Evolutionary conservation across 129 eudicot species (phyloP).

Genomic region (Erigeron canadensis): DNA sequence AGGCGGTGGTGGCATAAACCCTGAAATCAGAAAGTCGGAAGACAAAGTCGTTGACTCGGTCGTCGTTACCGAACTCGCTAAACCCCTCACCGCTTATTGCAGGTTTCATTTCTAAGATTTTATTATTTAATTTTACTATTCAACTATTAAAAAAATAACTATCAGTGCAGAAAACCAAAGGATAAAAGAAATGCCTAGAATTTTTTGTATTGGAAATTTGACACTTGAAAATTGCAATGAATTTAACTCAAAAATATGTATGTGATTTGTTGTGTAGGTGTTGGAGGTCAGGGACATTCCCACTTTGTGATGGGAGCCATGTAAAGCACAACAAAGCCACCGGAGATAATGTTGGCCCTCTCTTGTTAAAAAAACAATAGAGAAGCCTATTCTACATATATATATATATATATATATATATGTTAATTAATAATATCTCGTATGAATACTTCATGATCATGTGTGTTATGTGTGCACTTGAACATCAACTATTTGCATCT

Average conservation of each 20-base stretch:
- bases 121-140: neutral
- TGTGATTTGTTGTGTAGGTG: constrained; percentile 53
- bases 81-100: constrained; percentile 91
- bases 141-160: too few species aligned
- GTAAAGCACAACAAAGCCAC: constrained; percentile 96
- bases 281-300: constrained; percentile 97
- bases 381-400: constrained; percentile 19
- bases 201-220: too few species aligned
- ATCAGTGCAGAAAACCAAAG: too few species aligned
- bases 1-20: constrained; percentile 54
- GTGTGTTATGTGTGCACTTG: constrained; percentile 1
- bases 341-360: constrained; percentile 96
- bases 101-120: constrained; percentile 41
- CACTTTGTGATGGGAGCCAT: constrained; percentile 90
- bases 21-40: constrained; percentile 75
- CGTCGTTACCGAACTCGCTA: constrained; percentile 73
- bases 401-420: too few species aligned
- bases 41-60: constrained; percentile 93
- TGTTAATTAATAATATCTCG: neutral
- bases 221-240: too few species aligned
- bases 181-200: too few species aligned
- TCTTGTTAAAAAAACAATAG: constrained; percentile 71
- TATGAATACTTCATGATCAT: constrained; percentile 6
- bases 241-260: neutral
- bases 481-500: neutral